Conservation (phyloP, 306 rosid species). For the Gynostemma pentaphyllum region DNA sequence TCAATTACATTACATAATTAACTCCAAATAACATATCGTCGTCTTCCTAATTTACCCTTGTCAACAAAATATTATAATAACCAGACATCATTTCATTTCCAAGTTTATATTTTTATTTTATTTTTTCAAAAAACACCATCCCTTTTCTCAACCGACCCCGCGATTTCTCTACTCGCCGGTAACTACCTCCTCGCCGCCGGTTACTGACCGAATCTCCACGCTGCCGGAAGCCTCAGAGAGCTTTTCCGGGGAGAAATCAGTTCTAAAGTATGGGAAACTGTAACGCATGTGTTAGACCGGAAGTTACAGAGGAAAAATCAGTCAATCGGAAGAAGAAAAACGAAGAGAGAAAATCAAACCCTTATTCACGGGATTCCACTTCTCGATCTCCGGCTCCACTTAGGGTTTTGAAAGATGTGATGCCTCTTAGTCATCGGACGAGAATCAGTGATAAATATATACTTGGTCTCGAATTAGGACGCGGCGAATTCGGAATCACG, state of each 20-base stretch:
- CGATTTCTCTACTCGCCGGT: slow-evolving; percentile 8
- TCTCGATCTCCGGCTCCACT: slow-evolving; percentile 53
- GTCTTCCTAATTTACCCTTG: slow-evolving; percentile 7
- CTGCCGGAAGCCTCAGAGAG: too few species aligned
- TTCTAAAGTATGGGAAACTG: slow-evolving; percentile 69
- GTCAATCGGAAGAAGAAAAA: slow-evolving; percentile 23
- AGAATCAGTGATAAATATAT: slow-evolving; percentile 79
- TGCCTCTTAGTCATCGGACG: slow-evolving; percentile 51
- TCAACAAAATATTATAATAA: slow-evolving; percentile 5
- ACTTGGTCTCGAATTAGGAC: slow-evolving; percentile 84
- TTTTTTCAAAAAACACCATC: slow-evolving; percentile 23
- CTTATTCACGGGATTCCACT: slow-evolving; percentile 28
- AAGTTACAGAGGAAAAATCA: slow-evolving; percentile 25
- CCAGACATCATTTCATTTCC: slow-evolving; percentile 3
- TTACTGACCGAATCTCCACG: neutral
- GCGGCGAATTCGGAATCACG: slow-evolving; percentile 97
- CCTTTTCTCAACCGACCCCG: slow-evolving; percentile 24
- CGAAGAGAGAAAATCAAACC: slow-evolving; percentile 34
- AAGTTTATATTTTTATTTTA: too few species aligned
- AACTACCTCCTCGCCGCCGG: slow-evolving; percentile 13
- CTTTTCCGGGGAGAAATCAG: too few species aligned
- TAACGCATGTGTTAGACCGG: slow-evolving; percentile 46
- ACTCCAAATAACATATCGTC: neutral
- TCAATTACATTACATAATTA: neutral
- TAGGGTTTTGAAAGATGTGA: slow-evolving; percentile 76